Conservation (phyloP, 2,329 filamentous ascomycete species). For the Dryadomyces quercus-mongolicae region DNA sequence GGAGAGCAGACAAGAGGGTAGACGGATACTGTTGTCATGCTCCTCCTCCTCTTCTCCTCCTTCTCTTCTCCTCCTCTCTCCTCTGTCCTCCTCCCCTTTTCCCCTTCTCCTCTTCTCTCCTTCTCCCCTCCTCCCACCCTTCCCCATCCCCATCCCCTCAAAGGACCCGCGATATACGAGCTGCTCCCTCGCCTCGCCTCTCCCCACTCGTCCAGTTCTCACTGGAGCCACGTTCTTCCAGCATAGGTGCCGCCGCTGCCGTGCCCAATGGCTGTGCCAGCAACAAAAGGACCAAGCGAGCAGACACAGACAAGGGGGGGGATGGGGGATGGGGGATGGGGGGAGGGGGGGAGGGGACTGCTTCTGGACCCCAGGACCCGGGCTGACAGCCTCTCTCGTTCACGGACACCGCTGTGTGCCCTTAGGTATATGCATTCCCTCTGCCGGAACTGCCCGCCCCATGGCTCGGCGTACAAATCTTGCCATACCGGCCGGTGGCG, state of each 20-base stretch:
- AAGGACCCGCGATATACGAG: not conserved
- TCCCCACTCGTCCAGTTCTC: not conserved
- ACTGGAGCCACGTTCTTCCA: conserved; percentile 1
- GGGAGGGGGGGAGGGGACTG: too few relatives aligned
- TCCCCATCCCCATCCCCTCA: too few relatives aligned
- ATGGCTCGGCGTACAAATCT: not conserved
- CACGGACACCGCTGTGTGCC: too few relatives aligned
- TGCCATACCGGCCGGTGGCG: not conserved
- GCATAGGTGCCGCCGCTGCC: not conserved
- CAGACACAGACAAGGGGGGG: not conserved
- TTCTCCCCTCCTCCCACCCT: too few relatives aligned
- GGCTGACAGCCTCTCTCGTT: not conserved
- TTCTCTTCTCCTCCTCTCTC: not conserved
- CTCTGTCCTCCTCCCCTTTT: too few relatives aligned
- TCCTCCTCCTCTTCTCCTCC: not conserved
- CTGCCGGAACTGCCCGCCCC: too few relatives aligned
- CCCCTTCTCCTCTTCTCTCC: too few relatives aligned
- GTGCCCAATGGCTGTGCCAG: not conserved
- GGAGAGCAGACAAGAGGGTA: not conserved
- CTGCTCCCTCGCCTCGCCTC: not conserved
- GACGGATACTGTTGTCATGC: not conserved
- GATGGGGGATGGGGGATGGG: too few relatives aligned
- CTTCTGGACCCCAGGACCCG: not conserved
- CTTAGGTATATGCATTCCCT: too few relatives aligned
- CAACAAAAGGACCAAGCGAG: not conserved